Evolutionary conservation across 2,329 filamentous ascomycete species (phyloP), one percentile per base, ranked within the genome.

Genomic region (Magnaporthales sp.): DNA sequence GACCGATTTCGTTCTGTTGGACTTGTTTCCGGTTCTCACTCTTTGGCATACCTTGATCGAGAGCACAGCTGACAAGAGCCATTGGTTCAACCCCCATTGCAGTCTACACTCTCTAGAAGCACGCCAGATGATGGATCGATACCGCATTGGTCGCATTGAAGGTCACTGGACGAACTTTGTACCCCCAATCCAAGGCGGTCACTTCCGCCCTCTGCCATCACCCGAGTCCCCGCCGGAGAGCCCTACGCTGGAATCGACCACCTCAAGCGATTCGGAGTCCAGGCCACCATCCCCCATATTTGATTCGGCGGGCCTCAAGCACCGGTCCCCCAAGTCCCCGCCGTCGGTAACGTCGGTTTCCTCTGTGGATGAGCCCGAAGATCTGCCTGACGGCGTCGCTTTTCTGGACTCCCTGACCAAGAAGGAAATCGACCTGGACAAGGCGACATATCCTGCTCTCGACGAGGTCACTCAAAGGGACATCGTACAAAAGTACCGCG

Each of bases 101-200:
- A 96, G 92, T 56, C 82, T 97, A 32, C 95, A 99, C 77, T 97
- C 94, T 0, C 72, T 80, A 58, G 90, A 93, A 74, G 89, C 95
- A 19, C 87, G 86, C 72, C 77, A 87, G 67, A 86, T 86, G 72
- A 97, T 97, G 92, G 78, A 86, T 68, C 86, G 85, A 69, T 98
- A 93, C 75, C 88, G 91, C 70, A 92, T 98, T 73, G 95, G 95
- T 61, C 85, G 84, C 69, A 86, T 96, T 67, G 85, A 95, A 74
- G 91, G 92, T 31, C 81, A 80, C 68, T 99, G 95, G 95, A 80
- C 81, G 69, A 97, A 97, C 77, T 96, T 97, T 74, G 73, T 91
- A 7, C 93, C 95, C 4, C 94, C 95, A 0, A 94, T 98, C 65
- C 94, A 98, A 77, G 93, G 93, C 67, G 94, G 94, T 58, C 83